These are phyloP conservation scores for Trichoderma asperellum DNA, from an alignment of 2,329 filamentous ascomycete species.

Conservation along the genomic window DNA sequence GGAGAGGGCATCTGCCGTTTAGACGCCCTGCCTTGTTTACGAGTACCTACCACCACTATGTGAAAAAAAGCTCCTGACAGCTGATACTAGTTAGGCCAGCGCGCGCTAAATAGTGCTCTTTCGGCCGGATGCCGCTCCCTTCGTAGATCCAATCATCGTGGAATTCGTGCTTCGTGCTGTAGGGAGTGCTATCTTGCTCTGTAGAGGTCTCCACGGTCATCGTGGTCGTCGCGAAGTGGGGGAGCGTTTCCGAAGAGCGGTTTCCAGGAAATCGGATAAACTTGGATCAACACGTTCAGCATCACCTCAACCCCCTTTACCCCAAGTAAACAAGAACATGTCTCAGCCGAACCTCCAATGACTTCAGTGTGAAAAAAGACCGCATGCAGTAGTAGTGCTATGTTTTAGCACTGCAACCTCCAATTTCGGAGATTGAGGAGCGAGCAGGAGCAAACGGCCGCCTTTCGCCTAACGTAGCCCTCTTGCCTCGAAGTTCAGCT, in stretches of 20 bases:
- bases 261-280: constrained; percentile 11
- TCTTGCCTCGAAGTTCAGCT: constrained; percentile 8
- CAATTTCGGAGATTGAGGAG: neutral
- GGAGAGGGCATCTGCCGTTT: neutral
- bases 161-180: neutral
- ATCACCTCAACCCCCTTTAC: neutral
- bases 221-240: neutral
- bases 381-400: neutral
- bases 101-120: neutral
- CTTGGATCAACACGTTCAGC: neutral
- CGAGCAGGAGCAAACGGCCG: neutral
- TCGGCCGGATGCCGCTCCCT: neutral
- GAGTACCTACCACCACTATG: neutral
- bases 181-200: neutral
- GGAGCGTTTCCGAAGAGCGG: constrained; percentile 1
- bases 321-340: neutral
- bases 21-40: neutral
- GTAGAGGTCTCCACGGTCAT: neutral
- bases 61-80: neutral
- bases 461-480: neutral
- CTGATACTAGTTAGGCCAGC: constrained; percentile 6
- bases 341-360: neutral
- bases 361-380: neutral
- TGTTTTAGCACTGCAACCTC: neutral
- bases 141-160: constrained; percentile 16